Base-by-base conservation (phyloP, 768 basidiomycete genomes). In the Leucocoprinus sp. region DNA sequence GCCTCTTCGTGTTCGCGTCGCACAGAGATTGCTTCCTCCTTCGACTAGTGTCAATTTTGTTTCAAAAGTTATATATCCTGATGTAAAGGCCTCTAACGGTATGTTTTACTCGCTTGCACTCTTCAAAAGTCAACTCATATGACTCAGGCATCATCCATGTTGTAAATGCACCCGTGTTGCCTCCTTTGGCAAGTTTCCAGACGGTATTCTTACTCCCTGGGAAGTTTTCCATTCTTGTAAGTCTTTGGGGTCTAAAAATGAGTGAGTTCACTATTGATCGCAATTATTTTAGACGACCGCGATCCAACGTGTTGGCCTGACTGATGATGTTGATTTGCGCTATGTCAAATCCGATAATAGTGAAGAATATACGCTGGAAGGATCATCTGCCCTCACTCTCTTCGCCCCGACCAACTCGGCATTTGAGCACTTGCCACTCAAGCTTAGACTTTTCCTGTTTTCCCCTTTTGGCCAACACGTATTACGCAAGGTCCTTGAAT, bases 361-460 rank as follows among this genome's bases (percentile, higher is more conserved):
- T 1, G 55, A 62, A 15, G 67, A 63, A 35, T 61, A 67, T n/a
- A 60, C 67, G 5, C 57, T 76, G 4, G 56, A 70, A 19, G 76
- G 76, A 14, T 64, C 63, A 19, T 64, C 58, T n/a, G 61, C 67
- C 39, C 76, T 64, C 52, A 82, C 66, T 5, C 68, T 66, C 54
- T 84, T 70, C 63, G 80, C 66, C 9, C 82, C 66, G 35, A 75
- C 61, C 50, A 84, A 73, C 55, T 62, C 57, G 50, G 70, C 70
- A 37, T 78, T 72, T 51, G 50, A 64, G 21, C 56, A 53, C 12
- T 66, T 82, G 12, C 81, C 81, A 0, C 54, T 47, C n/a, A 71
- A 68, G 41, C 67, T 82, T 18, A 64, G 64, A 48, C 52, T 69
- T 21, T 82, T 69, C 68, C 62, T 82, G 41, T 81, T 82, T 60